phyloP scores from a whole-genome alignment of 2,329 filamentous ascomycete species.

The Pyrenophora graminea region DNA sequence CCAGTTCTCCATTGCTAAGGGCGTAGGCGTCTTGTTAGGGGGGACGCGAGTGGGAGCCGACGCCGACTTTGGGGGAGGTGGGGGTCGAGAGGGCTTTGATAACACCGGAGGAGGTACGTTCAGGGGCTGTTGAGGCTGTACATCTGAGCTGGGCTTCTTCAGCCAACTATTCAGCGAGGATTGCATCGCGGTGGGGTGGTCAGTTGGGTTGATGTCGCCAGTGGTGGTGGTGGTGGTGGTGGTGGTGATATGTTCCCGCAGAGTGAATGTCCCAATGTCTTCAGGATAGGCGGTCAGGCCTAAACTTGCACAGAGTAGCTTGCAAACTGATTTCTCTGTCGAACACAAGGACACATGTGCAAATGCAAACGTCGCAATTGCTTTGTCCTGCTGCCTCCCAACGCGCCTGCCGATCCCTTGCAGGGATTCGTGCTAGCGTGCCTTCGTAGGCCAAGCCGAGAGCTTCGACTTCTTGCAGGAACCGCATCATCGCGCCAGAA shows the following conservation, averaged over 20 bases:
- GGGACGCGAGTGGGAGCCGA: conserved; percentile 24
- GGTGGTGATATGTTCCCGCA: too few species aligned
- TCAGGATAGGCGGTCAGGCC: too few species aligned
- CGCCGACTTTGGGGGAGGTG: conserved; percentile 27
- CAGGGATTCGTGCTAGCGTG: conserved; percentile 26
- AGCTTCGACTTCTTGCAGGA: conserved; percentile 37
- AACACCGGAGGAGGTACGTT: conserved; percentile 4
- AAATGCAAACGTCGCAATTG: neutral
- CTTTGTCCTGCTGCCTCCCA: conserved; percentile 16
- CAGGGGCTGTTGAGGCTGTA: conserved; percentile 20
- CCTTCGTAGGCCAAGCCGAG: conserved; percentile 32
- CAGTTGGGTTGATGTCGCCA: too few species aligned
- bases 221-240: too few species aligned
- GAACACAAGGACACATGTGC: neutral
- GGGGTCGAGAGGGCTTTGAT: conserved; percentile 16
- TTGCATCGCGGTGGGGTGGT: conserved; percentile 40
- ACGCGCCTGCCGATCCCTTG: conserved; percentile 23
- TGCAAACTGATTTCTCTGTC: too few species aligned
- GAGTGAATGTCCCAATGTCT: too few species aligned
- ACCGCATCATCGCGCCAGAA: conserved; percentile 34
- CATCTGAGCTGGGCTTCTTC: conserved; percentile 48
- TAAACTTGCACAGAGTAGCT: too few species aligned
- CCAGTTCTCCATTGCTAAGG: conserved; percentile 31
- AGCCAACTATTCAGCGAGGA: conserved; percentile 55
- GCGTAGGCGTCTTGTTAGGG: conserved; percentile 18